These are phyloP conservation scores for Tylopilus plumbeoviolaceoides DNA, from an alignment of 768 basidiomycete species.

Conservation along the genomic window DNA sequence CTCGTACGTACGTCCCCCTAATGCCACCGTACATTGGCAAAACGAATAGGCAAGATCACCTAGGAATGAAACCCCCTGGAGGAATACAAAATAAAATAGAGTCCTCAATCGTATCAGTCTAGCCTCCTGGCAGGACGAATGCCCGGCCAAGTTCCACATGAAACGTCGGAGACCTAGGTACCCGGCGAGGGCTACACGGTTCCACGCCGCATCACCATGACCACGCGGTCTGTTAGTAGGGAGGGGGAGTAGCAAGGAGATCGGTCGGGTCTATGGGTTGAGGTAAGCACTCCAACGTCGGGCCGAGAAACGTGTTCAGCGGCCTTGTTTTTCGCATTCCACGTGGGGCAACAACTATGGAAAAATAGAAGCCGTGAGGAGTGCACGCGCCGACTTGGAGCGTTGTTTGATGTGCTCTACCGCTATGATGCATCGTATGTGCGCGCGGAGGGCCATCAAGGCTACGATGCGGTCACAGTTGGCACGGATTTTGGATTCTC, in stretches of 20 bases:
- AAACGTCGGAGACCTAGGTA: background rate
- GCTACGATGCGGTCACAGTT: background rate
- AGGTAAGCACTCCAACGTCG: background rate
- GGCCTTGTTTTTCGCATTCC: too few species aligned
- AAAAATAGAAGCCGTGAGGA: too few species aligned
- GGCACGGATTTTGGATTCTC: background rate
- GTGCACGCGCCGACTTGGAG: background rate
- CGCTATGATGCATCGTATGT: background rate
- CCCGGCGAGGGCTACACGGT: background rate
- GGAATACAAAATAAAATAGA: too few species aligned
- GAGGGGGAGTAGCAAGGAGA: too few species aligned
- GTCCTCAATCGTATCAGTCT: background rate
- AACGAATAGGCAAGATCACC: background rate
- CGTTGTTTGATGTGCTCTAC: background rate
- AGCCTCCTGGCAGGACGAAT: background rate
- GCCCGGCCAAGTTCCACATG: conserved; percentile 1
- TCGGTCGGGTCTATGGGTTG: background rate
- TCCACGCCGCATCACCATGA: background rate
- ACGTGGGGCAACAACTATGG: too few species aligned
- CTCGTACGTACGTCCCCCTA: background rate
- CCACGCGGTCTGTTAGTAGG: background rate
- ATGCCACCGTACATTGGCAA: background rate
- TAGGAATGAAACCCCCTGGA: background rate
- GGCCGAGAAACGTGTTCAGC: too few species aligned
- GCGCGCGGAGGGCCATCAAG: background rate